These are phyloP conservation scores for Clarireedia homoeocarpa DNA, from an alignment of 2,329 filamentous ascomycete genomes.

Conservation along the genomic window DNA sequence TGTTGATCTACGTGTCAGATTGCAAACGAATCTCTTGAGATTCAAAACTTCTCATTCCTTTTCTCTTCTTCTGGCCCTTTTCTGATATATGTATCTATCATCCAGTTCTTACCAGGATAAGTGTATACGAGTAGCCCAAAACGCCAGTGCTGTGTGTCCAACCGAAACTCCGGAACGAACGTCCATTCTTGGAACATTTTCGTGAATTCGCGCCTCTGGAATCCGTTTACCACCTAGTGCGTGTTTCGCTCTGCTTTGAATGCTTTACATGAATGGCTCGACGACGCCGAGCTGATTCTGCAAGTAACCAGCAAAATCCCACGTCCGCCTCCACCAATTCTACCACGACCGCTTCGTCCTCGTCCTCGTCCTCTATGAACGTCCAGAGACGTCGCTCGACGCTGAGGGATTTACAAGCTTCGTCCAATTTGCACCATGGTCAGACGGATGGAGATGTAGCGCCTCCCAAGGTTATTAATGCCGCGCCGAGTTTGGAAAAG, in stretches of 20 bases:
- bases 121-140: no score
- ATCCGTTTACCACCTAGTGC: background rate
- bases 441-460: conserved; percentile 31
- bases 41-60: no score
- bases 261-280: conserved; percentile 8
- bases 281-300: conserved; percentile 7
- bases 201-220: background rate
- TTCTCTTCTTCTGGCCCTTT: no score
- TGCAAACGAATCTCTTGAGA: no score
- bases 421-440: conserved; percentile 26
- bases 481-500: conserved; percentile 45
- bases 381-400: conserved; percentile 40
- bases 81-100: no score
- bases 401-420: conserved; percentile 36
- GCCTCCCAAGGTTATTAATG: conserved; percentile 45
- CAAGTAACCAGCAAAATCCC: conserved; percentile 2
- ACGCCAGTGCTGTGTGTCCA: background rate
- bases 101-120: no score
- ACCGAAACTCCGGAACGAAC: background rate
- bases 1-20: no score
- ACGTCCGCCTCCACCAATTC: background rate
- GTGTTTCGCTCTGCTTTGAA: background rate
- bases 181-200: background rate
- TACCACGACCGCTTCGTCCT: background rate
- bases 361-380: background rate